phyloP scores from a whole-genome alignment of 2,329 filamentous ascomycete genomes.

The Penicillium hordei region DNA sequence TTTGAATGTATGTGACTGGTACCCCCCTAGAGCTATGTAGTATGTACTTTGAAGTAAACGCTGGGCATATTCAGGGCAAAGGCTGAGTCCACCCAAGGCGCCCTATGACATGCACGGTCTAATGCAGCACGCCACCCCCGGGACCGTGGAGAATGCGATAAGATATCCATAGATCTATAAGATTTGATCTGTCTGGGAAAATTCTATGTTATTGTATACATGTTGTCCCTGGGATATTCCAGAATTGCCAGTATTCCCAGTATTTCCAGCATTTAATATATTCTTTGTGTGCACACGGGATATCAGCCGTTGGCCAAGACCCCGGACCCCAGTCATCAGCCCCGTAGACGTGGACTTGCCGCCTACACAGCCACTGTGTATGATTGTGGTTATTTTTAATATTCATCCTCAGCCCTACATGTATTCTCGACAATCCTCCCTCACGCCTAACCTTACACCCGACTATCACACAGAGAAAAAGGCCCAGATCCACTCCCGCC shows the following conservation, averaged over 20 bases:
- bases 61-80: background rate
- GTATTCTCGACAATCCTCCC: background rate
- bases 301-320: slow-evolving; percentile 9
- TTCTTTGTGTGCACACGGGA: background rate
- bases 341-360: background rate
- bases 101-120: slow-evolving; percentile 16
- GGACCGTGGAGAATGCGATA: slow-evolving; percentile 16
- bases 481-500: background rate
- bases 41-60: background rate
- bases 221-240: background rate
- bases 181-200: background rate
- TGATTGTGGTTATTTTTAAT: background rate
- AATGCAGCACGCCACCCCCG: slow-evolving; percentile 13
- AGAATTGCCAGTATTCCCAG: background rate
- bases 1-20: background rate
- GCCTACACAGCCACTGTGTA: background rate
- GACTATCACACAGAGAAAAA: background rate
- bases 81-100: background rate
- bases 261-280: background rate
- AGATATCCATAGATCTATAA: slow-evolving; percentile 1
- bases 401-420: background rate
- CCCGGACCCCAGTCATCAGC: slow-evolving; percentile 4
- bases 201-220: background rate
- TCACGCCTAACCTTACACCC: background rate
- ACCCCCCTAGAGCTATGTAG: background rate